A percentile compares a stretch with the other conserved stretches of the same genome.
Evolutionary conservation across 2,329 filamentous ascomycete genomes (phyloP).

Genomic region (Plenodomus tracheiphilus): DNA sequence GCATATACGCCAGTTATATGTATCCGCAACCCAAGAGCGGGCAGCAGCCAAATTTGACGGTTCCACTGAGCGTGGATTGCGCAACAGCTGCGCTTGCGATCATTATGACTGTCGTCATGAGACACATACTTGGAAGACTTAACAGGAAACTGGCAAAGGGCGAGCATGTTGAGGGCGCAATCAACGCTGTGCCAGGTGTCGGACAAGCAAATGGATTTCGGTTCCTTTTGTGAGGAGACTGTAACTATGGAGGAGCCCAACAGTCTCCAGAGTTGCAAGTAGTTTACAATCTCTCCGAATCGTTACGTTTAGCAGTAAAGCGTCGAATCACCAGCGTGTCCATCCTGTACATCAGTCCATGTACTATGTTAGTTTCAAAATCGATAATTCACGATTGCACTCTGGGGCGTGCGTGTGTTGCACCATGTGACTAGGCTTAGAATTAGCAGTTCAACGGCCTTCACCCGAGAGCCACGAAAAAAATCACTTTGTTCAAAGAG

Average conservation of each 20-base stretch:
- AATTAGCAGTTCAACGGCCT: too few species aligned
- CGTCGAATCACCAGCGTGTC: too few species aligned
- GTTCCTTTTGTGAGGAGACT: constrained; percentile 58
- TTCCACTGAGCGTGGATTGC: constrained; percentile 71
- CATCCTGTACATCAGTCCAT: too few species aligned
- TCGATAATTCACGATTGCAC: too few species aligned
- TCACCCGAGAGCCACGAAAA: too few species aligned
- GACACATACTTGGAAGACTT: constrained; percentile 64
- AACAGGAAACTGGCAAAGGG: constrained; percentile 72
- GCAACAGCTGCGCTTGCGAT: constrained; percentile 67
- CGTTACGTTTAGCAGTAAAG: too few species aligned
- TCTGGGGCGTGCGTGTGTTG: too few species aligned
- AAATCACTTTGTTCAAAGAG: too few species aligned
- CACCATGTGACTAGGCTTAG: too few species aligned
- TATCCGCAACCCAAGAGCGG: constrained; percentile 56
- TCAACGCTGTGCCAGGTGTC: constrained; percentile 60
- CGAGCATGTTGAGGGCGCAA: constrained; percentile 56
- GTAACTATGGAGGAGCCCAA: not conserved
- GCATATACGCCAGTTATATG: constrained; percentile 72
- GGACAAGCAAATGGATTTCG: constrained; percentile 66
- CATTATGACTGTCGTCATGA: constrained; percentile 62
- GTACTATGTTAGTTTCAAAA: too few species aligned
- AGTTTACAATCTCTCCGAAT: too few species aligned
- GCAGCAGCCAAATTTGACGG: constrained; percentile 45
- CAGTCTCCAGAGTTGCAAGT: too few species aligned